Evolutionary conservation across 2,329 filamentous ascomycete genomes (phyloP).

Genomic region (Phaeosphaeriaceae sp.): DNA sequence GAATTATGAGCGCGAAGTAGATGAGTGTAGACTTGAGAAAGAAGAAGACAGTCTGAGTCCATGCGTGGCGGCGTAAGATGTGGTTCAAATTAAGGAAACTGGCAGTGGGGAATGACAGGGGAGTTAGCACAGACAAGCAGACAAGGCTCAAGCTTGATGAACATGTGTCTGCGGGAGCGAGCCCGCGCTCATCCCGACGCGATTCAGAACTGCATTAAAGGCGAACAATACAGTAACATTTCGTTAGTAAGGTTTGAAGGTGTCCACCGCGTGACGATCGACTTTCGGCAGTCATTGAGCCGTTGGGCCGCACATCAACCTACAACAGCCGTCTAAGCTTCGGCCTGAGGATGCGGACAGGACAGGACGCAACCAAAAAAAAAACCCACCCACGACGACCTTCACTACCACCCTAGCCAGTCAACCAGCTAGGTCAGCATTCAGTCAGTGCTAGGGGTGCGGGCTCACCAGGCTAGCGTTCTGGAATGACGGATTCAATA

Average conservation of each 20-base stretch:
- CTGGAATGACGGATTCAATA: background rate
- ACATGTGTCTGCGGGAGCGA: constrained; percentile 39
- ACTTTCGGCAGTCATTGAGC: constrained; percentile 7
- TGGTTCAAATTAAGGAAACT: constrained; percentile 50
- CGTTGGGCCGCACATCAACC: constrained; percentile 12
- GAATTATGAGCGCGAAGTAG: constrained; percentile 15
- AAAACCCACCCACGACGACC: too few relatives aligned
- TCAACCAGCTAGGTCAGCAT: too few relatives aligned
- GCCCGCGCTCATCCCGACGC: constrained; percentile 35
- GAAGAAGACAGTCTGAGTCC: constrained; percentile 18
- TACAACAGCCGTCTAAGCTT: too few relatives aligned
- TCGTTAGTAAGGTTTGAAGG: constrained; percentile 7
- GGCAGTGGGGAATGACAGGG: constrained; percentile 36
- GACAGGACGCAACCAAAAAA: too few relatives aligned
- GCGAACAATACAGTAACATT: constrained; percentile 17
- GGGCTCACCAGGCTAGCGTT: too few relatives aligned
- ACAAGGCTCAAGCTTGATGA: constrained; percentile 24
- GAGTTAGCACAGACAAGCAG: constrained; percentile 33
- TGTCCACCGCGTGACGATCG: constrained; percentile 32
- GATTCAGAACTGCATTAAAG: constrained; percentile 25
- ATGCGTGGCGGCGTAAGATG: constrained; percentile 31
- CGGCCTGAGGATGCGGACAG: too few relatives aligned
- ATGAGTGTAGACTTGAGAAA: constrained; percentile 24
- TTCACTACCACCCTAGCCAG: too few relatives aligned
- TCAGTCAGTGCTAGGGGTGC: too few relatives aligned